Percentiles rank a stretch among this genome's conserved stretches.
These are phyloP conservation scores for Arthrobotrys musiformis DNA, from an alignment of 2,329 filamentous ascomycete genomes.

Conservation along the genomic window DNA sequence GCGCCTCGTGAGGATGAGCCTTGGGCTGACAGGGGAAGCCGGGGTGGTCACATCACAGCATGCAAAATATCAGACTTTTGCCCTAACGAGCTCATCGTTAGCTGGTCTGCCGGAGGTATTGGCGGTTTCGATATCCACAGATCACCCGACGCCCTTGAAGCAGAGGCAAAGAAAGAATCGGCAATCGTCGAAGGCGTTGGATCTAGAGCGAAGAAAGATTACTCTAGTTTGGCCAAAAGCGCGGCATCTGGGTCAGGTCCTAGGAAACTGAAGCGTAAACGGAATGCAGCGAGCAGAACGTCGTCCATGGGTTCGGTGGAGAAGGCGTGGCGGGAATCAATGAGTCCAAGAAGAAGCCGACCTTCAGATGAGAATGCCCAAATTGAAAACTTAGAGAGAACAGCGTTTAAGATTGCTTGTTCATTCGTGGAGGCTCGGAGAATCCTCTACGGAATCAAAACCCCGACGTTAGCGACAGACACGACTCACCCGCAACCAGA, in stretches of 20 bases:
- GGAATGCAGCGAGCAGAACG: slow-evolving; percentile 65
- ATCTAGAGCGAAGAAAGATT: slow-evolving; percentile 60
- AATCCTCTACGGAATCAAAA: slow-evolving; percentile 67
- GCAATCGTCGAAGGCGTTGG: slow-evolving; percentile 59
- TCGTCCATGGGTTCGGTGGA: slow-evolving; percentile 63
- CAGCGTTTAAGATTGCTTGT: slow-evolving; percentile 70
- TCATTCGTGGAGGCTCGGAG: slow-evolving; percentile 68
- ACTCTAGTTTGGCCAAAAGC: slow-evolving; percentile 57
- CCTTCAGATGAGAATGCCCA: slow-evolving; percentile 58
- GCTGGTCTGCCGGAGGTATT: slow-evolving; percentile 75
- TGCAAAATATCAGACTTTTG: slow-evolving; percentile 77
- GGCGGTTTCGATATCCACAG: slow-evolving; percentile 74
- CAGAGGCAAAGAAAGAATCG: slow-evolving; percentile 59
- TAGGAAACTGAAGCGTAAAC: slow-evolving; percentile 69
- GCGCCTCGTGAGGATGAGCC: slow-evolving; percentile 72
- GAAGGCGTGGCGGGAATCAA: slow-evolving; percentile 64
- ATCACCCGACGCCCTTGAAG: slow-evolving; percentile 67
- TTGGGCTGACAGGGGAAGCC: slow-evolving; percentile 48
- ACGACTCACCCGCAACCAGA: slow-evolving; percentile 22
- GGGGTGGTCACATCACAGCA: slow-evolving; percentile 72
- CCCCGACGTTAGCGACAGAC: slow-evolving; percentile 25
- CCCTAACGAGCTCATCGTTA: slow-evolving; percentile 75
- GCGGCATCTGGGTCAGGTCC: slow-evolving; percentile 58
- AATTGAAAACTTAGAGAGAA: slow-evolving; percentile 67
- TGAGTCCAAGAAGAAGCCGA: slow-evolving; percentile 67